These are phyloP conservation scores for Neurospora sp. DNA, from an alignment of 2,329 filamentous ascomycete genomes.

Conservation along the genomic window DNA sequence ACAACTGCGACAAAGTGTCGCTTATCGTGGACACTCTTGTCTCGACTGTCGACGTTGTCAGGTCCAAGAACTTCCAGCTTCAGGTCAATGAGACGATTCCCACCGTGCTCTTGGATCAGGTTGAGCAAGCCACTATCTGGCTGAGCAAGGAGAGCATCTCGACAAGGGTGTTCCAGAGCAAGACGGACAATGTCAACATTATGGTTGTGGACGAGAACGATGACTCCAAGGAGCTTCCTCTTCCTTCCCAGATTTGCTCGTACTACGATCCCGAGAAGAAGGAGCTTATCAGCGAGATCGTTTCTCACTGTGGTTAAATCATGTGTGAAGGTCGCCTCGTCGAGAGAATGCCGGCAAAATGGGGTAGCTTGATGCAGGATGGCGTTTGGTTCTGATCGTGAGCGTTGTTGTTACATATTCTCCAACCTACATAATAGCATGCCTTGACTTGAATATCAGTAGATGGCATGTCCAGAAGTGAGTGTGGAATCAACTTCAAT, in stretches of 20 bases:
- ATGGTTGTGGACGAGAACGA: constrained; percentile 64
- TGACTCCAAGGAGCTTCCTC: constrained; percentile 77
- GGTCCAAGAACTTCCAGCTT: constrained; percentile 88
- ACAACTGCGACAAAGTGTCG: constrained; percentile 77
- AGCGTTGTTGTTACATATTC: neutral
- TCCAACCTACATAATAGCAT: neutral
- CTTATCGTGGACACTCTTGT: constrained; percentile 84
- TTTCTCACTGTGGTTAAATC: constrained; percentile 73
- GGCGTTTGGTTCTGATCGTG: neutral
- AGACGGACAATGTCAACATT: constrained; percentile 78
- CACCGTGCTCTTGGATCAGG: constrained; percentile 83
- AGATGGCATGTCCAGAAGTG: neutral
- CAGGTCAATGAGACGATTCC: constrained; percentile 81
- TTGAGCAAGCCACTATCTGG: constrained; percentile 83
- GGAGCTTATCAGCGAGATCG: constrained; percentile 81
- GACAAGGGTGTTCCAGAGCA: constrained; percentile 83
- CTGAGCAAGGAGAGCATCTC: constrained; percentile 67
- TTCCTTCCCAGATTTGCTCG: constrained; percentile 84
- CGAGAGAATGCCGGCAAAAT: neutral
- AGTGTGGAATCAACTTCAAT: neutral
- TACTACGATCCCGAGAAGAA: constrained; percentile 60
- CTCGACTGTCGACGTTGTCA: constrained; percentile 88
- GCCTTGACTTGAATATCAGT: neutral
- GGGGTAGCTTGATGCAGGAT: neutral
- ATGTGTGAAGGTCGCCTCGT: neutral